These are phyloP conservation scores for Saccharomyces hybrid DNA, from an alignment of 1,139 yeast genomes.

Conservation along the genomic window DNA sequence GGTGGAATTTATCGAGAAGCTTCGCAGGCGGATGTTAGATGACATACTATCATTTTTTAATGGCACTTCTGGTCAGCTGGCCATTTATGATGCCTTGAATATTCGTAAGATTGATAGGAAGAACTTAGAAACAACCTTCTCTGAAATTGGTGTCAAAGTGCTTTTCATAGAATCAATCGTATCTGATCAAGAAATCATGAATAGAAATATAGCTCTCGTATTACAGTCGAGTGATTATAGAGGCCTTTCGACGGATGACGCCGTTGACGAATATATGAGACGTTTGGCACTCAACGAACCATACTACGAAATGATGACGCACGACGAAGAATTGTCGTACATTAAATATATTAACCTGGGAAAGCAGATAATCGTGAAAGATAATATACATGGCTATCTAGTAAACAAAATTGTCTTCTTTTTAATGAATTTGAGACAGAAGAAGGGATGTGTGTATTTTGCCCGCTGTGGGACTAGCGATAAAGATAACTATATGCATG, in stretches of 20 bases:
- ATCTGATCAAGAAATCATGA: conserved; percentile 62
- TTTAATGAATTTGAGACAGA: conserved; percentile 78
- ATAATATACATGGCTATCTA: conserved; percentile 78
- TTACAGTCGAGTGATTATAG: conserved; percentile 80
- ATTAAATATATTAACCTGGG: conserved; percentile 61
- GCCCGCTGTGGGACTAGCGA: conserved; percentile 60
- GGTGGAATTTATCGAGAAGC: conserved; percentile 46
- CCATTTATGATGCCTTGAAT: conserved; percentile 92
- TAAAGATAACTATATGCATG: conserved; percentile 39
- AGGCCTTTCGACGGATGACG: conserved; percentile 60
- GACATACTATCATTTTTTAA: conserved; percentile 69
- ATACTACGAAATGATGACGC: conserved; percentile 34
- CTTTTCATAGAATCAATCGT: conserved; percentile 83
- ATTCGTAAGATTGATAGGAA: conserved; percentile 64
- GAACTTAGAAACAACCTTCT: conserved; percentile 48
- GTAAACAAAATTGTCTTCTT: conserved; percentile 84
- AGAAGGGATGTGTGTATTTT: conserved; percentile 67
- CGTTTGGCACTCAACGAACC: conserved; percentile 47
- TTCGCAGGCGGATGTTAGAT: conserved; percentile 55
- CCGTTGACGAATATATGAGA: conserved; percentile 52
- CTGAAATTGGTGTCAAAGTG: conserved; percentile 57
- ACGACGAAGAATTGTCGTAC: conserved; percentile 13
- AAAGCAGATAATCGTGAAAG: conserved; percentile 63
- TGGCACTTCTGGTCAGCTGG: conserved; percentile 80
- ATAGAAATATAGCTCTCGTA: conserved; percentile 78